Conservation (phyloP, 176 grass and related monocot genomes). For the Puccinellia tenuiflora region DNA sequence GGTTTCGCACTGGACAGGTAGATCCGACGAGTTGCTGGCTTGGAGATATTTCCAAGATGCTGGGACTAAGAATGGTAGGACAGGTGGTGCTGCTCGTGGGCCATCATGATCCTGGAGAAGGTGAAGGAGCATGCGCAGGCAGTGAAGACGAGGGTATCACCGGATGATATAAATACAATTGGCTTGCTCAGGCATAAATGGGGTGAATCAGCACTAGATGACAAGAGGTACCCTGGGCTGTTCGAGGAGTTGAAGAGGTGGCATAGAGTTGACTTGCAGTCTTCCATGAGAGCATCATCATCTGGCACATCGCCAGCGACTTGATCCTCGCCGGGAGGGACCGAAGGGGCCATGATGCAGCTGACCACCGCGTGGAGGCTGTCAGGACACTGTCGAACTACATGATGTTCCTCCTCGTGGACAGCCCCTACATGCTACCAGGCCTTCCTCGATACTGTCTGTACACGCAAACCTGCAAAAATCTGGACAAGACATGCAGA, state of each 20-base stretch:
- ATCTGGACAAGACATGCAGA: neutral
- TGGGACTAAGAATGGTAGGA: too few species aligned
- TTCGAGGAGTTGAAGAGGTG: too few species aligned
- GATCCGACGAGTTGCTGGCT: too few species aligned
- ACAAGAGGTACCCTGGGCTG: too few species aligned
- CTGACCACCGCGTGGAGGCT: neutral
- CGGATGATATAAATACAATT: too few species aligned
- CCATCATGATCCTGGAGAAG: too few species aligned
- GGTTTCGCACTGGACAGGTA: too few species aligned
- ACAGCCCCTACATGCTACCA: neutral
- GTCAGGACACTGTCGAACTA: constrained; percentile 15
- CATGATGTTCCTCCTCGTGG: constrained; percentile 14
- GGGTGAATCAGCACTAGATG: neutral
- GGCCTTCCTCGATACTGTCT: constrained; percentile 4
- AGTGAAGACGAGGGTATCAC: too few species aligned
- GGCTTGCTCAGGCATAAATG: constrained; percentile 6
- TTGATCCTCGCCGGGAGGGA: too few species aligned
- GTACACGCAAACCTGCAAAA: neutral
- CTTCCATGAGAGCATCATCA: constrained; percentile 20
- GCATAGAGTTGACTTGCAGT: constrained; percentile 1
- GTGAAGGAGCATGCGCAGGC: too few species aligned
- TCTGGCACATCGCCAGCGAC: constrained; percentile 15
- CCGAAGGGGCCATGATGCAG: neutral
- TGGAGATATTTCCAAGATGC: too few species aligned
- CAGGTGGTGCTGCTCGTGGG: too few species aligned